phyloP scores from a whole-genome alignment of 768 basidiomycete species.

The Butyriboletus loyo region DNA sequence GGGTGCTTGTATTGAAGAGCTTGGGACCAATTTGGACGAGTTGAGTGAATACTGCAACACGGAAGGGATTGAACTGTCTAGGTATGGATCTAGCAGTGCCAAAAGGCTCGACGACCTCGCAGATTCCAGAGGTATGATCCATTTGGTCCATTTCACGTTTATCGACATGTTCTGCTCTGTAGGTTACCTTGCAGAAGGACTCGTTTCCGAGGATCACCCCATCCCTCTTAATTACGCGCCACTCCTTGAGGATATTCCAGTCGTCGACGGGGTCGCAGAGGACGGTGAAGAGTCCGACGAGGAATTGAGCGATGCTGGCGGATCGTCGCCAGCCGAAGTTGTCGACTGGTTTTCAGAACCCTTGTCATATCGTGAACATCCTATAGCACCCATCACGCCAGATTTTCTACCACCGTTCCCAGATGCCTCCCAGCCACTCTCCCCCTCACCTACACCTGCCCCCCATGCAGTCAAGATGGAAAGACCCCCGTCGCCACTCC shows the following conservation, averaged over 20 bases:
- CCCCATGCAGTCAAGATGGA: slow-evolving; percentile 30
- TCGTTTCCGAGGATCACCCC: slow-evolving; percentile 53
- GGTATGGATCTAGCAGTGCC: slow-evolving; percentile 62
- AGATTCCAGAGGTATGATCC: slow-evolving; percentile 64
- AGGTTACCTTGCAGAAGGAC: slow-evolving; percentile 62
- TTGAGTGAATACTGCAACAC: slow-evolving; percentile 60
- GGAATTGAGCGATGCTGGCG: slow-evolving; percentile 20
- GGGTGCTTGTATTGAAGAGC: slow-evolving; percentile 64
- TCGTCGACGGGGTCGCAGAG: slow-evolving; percentile 24
- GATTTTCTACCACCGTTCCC: slow-evolving; percentile 37
- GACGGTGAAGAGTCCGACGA: slow-evolving; percentile 31
- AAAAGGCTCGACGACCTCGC: slow-evolving; percentile 69
- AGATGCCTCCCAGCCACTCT: slow-evolving; percentile 23
- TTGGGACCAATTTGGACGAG: slow-evolving; percentile 71
- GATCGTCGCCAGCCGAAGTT: slow-evolving; percentile 1
- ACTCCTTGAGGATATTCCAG: slow-evolving; percentile 21
- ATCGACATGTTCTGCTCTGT: slow-evolving; percentile 26
- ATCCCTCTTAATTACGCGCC: slow-evolving; percentile 51
- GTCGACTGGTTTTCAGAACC: slow-evolving; percentile 23
- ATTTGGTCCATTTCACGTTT: slow-evolving; percentile 1
- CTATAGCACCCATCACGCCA: slow-evolving; percentile 28
- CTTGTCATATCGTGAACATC: slow-evolving; percentile 32
- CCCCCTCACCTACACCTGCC: slow-evolving; percentile 40
- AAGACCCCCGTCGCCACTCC: slow-evolving; percentile 40
- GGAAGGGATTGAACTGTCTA: slow-evolving; percentile 66